Percentiles rank a stretch among this genome's conserved stretches.
Conservation (phyloP, 2,329 filamentous ascomycete genomes). For the Pseudomassariella vexata region DNA sequence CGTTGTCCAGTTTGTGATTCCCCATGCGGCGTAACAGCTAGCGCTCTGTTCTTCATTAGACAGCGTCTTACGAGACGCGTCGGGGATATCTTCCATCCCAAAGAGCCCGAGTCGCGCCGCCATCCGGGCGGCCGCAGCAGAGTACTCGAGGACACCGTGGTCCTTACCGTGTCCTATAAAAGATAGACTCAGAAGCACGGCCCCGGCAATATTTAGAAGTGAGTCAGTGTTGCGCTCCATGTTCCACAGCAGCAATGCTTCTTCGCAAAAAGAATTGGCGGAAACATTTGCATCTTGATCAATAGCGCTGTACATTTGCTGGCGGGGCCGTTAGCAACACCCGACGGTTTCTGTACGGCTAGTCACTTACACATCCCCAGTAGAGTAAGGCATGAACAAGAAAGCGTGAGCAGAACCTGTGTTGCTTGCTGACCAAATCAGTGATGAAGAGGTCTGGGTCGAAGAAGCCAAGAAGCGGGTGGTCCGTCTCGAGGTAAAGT, state of each 20-base stretch:
- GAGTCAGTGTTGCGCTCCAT: slow-evolving; percentile 13
- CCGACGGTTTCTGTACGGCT: not conserved
- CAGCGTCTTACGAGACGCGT: no score
- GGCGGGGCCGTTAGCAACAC: no score
- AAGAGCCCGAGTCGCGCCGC: slow-evolving; percentile 25
- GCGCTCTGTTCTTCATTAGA: slow-evolving; percentile 11
- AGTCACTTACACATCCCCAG: slow-evolving; percentile 25
- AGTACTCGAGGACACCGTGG: slow-evolving; percentile 24
- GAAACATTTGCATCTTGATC: slow-evolving; percentile 14
- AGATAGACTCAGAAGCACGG: slow-evolving; percentile 26
- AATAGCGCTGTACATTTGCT: slow-evolving; percentile 30
- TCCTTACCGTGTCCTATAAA: slow-evolving; percentile 28
- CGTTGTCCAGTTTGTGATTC: slow-evolving; percentile 32
- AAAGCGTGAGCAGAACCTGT: slow-evolving; percentile 25
- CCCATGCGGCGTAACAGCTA: slow-evolving; percentile 23
- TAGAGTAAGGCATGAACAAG: slow-evolving; percentile 29
- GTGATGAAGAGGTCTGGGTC: slow-evolving; percentile 26
- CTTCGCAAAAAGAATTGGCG: slow-evolving; percentile 15
- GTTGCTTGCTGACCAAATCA: slow-evolving; percentile 19
- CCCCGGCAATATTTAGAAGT: slow-evolving; percentile 22
- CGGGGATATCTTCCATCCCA: slow-evolving; percentile 11
- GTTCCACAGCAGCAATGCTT: slow-evolving; percentile 21
- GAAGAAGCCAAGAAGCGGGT: slow-evolving; percentile 30
- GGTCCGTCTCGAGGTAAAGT: slow-evolving; percentile 29
- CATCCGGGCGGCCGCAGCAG: slow-evolving; percentile 22